phyloP scores from a whole-genome alignment of 1,284 basidiomycete species.

The Stygiomarasmius scandens region DNA sequence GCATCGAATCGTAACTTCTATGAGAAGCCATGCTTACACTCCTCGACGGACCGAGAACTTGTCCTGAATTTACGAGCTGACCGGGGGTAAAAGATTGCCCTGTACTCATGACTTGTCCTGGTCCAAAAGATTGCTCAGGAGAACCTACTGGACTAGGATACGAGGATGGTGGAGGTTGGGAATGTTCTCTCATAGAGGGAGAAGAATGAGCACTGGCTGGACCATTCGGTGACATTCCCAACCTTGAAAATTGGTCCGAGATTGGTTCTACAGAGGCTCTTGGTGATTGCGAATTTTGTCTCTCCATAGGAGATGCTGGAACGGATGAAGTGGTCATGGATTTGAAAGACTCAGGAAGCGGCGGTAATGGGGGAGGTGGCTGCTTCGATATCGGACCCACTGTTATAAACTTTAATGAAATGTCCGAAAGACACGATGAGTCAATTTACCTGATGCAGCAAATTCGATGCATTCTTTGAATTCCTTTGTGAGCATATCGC shows the following conservation, averaged over 20 bases:
- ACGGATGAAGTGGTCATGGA: conserved; percentile 3
- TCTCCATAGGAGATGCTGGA: conserved; percentile 4
- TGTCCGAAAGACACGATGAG: conserved; percentile 1
- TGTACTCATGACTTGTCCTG: conserved; percentile 27
- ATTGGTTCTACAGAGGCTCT: conserved; percentile 13
- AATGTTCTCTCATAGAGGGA: conserved; percentile 4
- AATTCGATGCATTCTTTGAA: conserved; percentile 87
- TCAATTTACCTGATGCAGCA: conserved; percentile 66
- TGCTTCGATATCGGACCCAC: conserved; percentile 44
- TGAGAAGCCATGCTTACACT: conserved; percentile 41
- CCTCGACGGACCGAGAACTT: conserved; percentile 43
- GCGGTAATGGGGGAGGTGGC: conserved; percentile 62
- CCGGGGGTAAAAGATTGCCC: conserved; percentile 32
- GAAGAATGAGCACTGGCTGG: conserved; percentile 17
- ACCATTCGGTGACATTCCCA: conserved; percentile 32
- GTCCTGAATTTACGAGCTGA: conserved; percentile 27
- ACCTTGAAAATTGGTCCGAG: conserved; percentile 18
- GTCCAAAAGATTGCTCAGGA: conserved; percentile 2
- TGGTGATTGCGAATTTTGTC: conserved; percentile 7
- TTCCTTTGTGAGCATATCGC: conserved; percentile 74
- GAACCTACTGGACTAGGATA: conserved; percentile 4
- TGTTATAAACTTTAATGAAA: conserved; percentile 6
- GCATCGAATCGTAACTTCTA: conserved; percentile 12
- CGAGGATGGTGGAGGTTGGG: conserved; percentile 18
- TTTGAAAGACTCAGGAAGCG: conserved; percentile 28